These are phyloP conservation scores for Adiantum capillusveneris DNA, from an alignment of 75 land plant genomes.

Conservation along the genomic window DNA sequence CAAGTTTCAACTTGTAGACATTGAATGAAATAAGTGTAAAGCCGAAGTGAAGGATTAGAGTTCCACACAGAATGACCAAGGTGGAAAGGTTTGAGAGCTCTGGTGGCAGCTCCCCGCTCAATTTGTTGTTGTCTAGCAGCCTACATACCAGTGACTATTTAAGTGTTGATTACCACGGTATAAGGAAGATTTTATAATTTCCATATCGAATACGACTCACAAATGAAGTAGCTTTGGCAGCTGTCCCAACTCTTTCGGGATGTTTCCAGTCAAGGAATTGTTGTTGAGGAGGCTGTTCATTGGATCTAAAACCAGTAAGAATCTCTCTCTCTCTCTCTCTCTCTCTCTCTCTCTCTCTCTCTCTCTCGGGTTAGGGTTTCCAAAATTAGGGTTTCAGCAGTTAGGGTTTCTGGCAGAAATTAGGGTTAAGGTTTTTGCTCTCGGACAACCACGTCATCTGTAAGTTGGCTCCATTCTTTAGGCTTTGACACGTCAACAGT, in stretches of 20 bases:
- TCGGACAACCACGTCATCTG: too few relatives aligned
- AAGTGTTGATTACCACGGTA: neutral
- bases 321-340: too few relatives aligned
- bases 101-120: constrained; percentile 60
- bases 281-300: constrained; percentile 64
- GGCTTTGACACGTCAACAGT: too few relatives aligned
- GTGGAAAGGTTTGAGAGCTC: constrained; percentile 39
- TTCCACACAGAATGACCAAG: constrained; percentile 61
- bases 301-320: too few relatives aligned
- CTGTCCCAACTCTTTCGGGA: constrained; percentile 44
- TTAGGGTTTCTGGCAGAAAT: too few relatives aligned
- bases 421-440: too few relatives aligned
- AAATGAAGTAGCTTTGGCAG: constrained; percentile 45
- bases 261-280: constrained; percentile 43
- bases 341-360: too few relatives aligned
- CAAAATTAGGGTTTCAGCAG: too few relatives aligned
- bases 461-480: too few relatives aligned
- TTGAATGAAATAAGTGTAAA: constrained; percentile 2
- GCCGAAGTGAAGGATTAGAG: neutral
- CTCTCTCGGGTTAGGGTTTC: too few relatives aligned
- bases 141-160: constrained; percentile 23
- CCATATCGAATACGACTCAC: constrained; percentile 32
- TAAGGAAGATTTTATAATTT: too few relatives aligned
- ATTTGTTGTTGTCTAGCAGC: constrained; percentile 74
- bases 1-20: too few relatives aligned